These are phyloP conservation scores for Novymonas esmeraldas DNA, from an alignment of 208 protist species.

Conservation along the genomic window DNA sequence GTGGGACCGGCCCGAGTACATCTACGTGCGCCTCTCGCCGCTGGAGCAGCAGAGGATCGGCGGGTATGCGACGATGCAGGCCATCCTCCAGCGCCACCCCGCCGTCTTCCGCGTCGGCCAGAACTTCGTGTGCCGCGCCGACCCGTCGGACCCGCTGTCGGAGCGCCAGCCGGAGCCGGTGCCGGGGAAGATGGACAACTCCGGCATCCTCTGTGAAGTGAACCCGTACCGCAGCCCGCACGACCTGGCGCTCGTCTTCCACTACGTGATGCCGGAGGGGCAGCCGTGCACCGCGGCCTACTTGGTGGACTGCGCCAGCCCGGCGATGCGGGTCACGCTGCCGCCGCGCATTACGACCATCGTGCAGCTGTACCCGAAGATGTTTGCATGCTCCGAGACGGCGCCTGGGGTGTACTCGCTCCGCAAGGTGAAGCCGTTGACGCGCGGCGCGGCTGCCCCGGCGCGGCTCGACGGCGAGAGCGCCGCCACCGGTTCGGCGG, in stretches of 20 bases:
- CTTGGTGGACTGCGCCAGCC: slow-evolving; percentile 74
- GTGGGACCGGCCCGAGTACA: slow-evolving; percentile 85
- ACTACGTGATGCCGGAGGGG: slow-evolving; percentile 72
- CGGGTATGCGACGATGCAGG: slow-evolving; percentile 69
- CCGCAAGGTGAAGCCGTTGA: slow-evolving; percentile 43
- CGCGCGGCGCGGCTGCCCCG: slow-evolving; percentile 1
- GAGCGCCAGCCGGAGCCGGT: slow-evolving; percentile 51
- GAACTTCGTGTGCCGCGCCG: slow-evolving; percentile 73
- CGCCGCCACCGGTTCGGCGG: background rate
- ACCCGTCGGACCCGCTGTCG: slow-evolving; percentile 65
- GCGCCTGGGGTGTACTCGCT: slow-evolving; percentile 75
- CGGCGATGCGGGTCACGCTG: slow-evolving; percentile 76
- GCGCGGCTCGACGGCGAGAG: background rate
- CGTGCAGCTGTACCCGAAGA: slow-evolving; percentile 67
- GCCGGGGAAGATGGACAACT: slow-evolving; percentile 45
- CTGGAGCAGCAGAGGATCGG: slow-evolving; percentile 48
- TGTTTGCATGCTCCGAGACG: slow-evolving; percentile 80
- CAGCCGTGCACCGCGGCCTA: slow-evolving; percentile 62
- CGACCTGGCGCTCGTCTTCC: slow-evolving; percentile 78
- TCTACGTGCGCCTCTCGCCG: slow-evolving; percentile 71
- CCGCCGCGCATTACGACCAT: slow-evolving; percentile 72
- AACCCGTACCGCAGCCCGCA: slow-evolving; percentile 75
- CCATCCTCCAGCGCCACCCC: slow-evolving; percentile 64
- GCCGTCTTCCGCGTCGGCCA: slow-evolving; percentile 65
- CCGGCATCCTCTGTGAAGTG: slow-evolving; percentile 50